A percentile compares a stretch with the other conserved stretches of the same genome.
Evolutionary conservation across 306 rosid species (phyloP).

Genomic region (Senna siamea): DNA sequence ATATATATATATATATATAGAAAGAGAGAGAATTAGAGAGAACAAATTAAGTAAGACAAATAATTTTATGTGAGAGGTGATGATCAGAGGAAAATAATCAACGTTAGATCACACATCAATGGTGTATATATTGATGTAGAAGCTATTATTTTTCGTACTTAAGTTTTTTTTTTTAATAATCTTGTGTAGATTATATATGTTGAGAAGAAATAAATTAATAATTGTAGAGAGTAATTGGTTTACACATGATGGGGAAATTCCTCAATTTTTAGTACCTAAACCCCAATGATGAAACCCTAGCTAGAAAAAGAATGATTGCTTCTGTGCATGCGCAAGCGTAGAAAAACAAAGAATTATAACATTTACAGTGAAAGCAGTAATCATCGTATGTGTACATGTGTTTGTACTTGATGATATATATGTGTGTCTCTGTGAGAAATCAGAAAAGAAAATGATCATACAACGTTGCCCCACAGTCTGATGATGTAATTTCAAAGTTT

Average conservation of each 20-base stretch:
- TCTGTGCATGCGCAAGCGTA: slow-evolving; percentile 66
- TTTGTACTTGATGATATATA: slow-evolving; percentile 36
- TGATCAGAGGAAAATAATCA: no score
- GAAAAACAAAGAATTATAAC: slow-evolving; percentile 43
- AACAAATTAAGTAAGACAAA: no score
- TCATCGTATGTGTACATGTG: not conserved
- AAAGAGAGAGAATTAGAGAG: no score
- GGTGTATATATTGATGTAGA: no score
- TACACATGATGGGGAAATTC: not conserved
- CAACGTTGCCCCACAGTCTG: slow-evolving; percentile 50
- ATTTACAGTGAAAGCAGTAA: no score
- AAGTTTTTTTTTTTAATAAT: no score
- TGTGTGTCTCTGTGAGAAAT: slow-evolving; percentile 20
- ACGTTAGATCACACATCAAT: no score
- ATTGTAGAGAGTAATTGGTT: not conserved
- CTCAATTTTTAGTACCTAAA: not conserved
- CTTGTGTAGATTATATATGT: not conserved
- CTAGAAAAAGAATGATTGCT: slow-evolving; percentile 55
- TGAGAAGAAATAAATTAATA: slow-evolving; percentile 1
- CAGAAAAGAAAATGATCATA: slow-evolving; percentile 47
- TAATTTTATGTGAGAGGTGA: no score
- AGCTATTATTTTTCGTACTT: no score
- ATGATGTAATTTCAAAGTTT: not conserved
- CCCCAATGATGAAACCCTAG: slow-evolving; percentile 48
- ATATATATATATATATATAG: no score